Evolutionary conservation across 768 basidiomycete genomes (phyloP).

Genomic region (Termitomyces sp.): DNA sequence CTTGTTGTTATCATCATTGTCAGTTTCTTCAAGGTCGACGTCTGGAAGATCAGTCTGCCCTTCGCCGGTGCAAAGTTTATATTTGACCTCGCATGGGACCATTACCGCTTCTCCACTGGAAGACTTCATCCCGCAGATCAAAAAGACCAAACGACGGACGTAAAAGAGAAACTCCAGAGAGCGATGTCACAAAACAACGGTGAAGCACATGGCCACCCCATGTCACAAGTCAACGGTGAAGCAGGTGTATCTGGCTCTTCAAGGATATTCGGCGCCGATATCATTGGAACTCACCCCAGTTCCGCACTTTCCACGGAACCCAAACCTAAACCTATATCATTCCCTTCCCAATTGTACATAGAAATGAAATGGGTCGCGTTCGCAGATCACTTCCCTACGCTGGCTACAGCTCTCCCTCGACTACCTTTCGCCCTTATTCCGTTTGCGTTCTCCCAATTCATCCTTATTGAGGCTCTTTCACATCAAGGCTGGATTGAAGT

Average conservation of each 20-base stretch:
- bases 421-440: constrained; percentile 83
- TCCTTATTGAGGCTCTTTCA: constrained; percentile 83
- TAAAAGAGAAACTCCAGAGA: constrained; percentile 25
- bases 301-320: not conserved
- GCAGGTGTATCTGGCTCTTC: constrained; percentile 18
- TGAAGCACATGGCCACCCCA: constrained; percentile 13
- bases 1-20: constrained; percentile 76
- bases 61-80: constrained; percentile 73
- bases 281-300: constrained; percentile 5
- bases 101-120: constrained; percentile 35
- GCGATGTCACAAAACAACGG: constrained; percentile 23
- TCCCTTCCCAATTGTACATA: constrained; percentile 7
- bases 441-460: constrained; percentile 94
- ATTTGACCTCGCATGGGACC: constrained; percentile 64
- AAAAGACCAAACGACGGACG: constrained; percentile 15
- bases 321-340: not conserved
- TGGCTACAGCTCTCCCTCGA: constrained; percentile 59
- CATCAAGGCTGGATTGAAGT: constrained; percentile 89
- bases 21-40: constrained; percentile 76
- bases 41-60: constrained; percentile 84
- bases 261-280: constrained; percentile 7
- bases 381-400: constrained; percentile 62
- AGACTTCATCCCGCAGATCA: not conserved
- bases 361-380: constrained; percentile 18
- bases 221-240: constrained; percentile 20